phyloP scores from a whole-genome alignment of 2,329 filamentous ascomycete genomes.

The Aspergillus unguis region DNA sequence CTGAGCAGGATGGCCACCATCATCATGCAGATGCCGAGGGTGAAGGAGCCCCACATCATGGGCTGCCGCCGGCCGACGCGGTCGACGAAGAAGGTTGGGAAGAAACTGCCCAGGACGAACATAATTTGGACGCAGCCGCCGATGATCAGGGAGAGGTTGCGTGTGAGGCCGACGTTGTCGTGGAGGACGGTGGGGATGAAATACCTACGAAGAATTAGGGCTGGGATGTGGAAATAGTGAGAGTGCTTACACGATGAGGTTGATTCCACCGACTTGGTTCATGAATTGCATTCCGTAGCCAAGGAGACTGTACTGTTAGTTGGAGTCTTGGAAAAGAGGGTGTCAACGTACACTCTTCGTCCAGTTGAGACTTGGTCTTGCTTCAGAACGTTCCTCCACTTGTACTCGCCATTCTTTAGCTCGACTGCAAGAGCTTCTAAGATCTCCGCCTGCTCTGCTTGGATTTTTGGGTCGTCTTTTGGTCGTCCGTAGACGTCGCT shows the following conservation, averaged over 20 bases:
- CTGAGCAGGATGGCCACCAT: conserved; percentile 37
- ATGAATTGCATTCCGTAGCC: conserved; percentile 49
- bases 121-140: conserved; percentile 28
- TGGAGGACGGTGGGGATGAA: conserved; percentile 23
- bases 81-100: conserved; percentile 48
- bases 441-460: conserved; percentile 37
- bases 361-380: conserved; percentile 44
- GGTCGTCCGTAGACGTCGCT: conserved; percentile 26
- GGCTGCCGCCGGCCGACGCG: conserved; percentile 36
- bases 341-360: conserved; percentile 33
- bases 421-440: conserved; percentile 46
- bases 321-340: not conserved
- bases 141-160: conserved; percentile 23
- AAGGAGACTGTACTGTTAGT: conserved; percentile 29
- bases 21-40: conserved; percentile 38
- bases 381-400: conserved; percentile 41
- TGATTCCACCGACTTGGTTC: conserved; percentile 52
- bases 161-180: conserved; percentile 23
- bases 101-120: conserved; percentile 36
- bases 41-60: conserved; percentile 36
- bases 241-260: conserved; percentile 37
- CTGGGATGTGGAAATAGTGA: not conserved
- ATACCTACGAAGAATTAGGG: conserved; percentile 6
- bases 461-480: conserved; percentile 21
- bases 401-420: conserved; percentile 29